A percentile compares a stretch with the other conserved stretches of the same genome.
phyloP scores from a whole-genome alignment of 768 basidiomycete species.

The Leccinum arenicola region DNA sequence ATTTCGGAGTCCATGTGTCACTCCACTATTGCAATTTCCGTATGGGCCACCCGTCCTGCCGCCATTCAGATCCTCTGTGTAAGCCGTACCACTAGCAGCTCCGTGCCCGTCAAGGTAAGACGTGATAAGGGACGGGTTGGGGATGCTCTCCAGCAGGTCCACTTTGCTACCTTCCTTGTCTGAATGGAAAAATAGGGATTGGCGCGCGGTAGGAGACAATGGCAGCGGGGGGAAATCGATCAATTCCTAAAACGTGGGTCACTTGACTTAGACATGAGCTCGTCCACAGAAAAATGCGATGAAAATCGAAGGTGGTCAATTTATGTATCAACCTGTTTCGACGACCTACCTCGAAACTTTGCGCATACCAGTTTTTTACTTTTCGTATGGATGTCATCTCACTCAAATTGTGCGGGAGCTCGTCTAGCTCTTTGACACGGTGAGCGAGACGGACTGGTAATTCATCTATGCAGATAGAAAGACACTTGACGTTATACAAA shows the following conservation, averaged over 20 bases:
- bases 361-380: slow-evolving; percentile 98
- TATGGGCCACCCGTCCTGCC: slow-evolving; percentile 3
- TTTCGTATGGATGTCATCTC: slow-evolving; percentile 91
- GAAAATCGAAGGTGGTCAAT: background rate
- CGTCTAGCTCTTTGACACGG: slow-evolving; percentile 92
- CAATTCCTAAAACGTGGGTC: slow-evolving; percentile 61
- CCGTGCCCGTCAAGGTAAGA: slow-evolving; percentile 33
- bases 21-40: slow-evolving; percentile 30
- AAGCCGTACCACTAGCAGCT: slow-evolving; percentile 14
- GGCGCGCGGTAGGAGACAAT: slow-evolving; percentile 64
- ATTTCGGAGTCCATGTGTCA: slow-evolving; percentile 37
- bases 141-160: slow-evolving; percentile 66
- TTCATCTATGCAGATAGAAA: slow-evolving; percentile 56
- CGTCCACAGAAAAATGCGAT: background rate
- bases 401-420: slow-evolving; percentile 87
- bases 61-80: background rate
- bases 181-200: slow-evolving; percentile 54
- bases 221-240: slow-evolving; percentile 80
- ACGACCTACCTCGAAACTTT: slow-evolving; percentile 85
- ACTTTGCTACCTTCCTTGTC: slow-evolving; percentile 33
- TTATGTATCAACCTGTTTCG: background rate
- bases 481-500: background rate
- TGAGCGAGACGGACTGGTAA: slow-evolving; percentile 94
- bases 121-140: slow-evolving; percentile 69
- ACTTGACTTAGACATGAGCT: background rate